Base-by-base conservation (phyloP, 805 yeast genomes). In the Saccharomycopsis schoenii region DNA sequence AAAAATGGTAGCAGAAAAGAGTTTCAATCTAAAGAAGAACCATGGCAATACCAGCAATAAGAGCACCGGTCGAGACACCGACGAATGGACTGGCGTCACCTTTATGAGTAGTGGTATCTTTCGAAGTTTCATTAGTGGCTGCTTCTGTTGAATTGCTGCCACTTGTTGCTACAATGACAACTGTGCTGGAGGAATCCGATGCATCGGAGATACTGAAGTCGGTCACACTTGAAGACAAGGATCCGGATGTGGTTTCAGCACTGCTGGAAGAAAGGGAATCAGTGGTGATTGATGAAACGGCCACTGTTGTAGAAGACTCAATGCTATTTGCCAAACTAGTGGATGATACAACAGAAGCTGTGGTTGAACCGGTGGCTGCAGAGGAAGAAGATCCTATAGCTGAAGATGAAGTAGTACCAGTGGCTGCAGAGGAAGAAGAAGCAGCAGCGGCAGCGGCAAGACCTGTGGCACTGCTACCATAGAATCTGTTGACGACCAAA, bases 401-500 rank as follows among this genome's bases (percentile, higher is more conserved):
- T 2, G 43, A n/a, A 17, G 47, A 60, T n/a, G 51, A 40, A 17
- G 24, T 40, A n/a, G 55, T 57, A 6, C 12, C 51, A 25, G n/a
- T 19, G 29, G 40, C 36, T n/a, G 56, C 41, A 24, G 56, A 34
- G 15, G 62, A 37, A 10, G 56, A 4, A 21, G 55, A 40, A 14
- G 37, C 41, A 4, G 60, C 36, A 15, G 40, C 58, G 25, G 61
- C 17, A 5, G 51, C 5, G 14, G 51, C 17, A 12, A 47, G 12
- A 24, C 52, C 52, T 6, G 52, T 47, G 8, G 52, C 34, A 10
- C 39, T 39, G 24, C 60, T 52, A 10, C 64, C 64, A 34, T 63
- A 63, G 57, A 58, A 63, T 34, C 64, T 63, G 47, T 63, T 63
- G 37, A 63, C 57, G 43, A 63, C 60, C 41, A 63, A 61, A 34